Evolutionary conservation across 164 flowering plant genomes (phyloP).

Genomic region (Vitis labrusca): DNA sequence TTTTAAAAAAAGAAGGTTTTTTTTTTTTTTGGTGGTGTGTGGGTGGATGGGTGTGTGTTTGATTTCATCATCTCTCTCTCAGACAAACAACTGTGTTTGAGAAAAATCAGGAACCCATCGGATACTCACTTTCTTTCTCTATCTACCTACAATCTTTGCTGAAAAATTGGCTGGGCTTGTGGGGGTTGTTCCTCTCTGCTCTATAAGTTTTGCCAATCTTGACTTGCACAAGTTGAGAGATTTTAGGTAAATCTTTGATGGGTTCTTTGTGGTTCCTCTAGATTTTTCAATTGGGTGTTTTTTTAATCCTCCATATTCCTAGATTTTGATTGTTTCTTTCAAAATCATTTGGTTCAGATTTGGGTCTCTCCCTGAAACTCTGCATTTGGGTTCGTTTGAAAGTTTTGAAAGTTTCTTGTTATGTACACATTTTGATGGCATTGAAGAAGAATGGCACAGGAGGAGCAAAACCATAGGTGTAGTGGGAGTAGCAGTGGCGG

Average conservation of each 20-base stretch:
- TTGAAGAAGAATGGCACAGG: slow-evolving; percentile 35
- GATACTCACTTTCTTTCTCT: slow-evolving; percentile 11
- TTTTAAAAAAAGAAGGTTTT: slow-evolving; percentile 5
- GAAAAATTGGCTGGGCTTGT: slow-evolving; percentile 14
- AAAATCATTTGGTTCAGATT: background rate
- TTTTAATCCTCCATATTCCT: background rate
- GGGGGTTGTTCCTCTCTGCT: slow-evolving; percentile 13
- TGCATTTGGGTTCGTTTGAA: slow-evolving; percentile 7
- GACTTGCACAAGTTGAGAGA: slow-evolving; percentile 19
- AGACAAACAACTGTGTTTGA: slow-evolving; percentile 25
- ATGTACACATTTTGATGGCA: slow-evolving; percentile 20
- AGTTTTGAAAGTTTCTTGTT: background rate
- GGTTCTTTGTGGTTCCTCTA: slow-evolving; percentile 9
- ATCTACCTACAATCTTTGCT: slow-evolving; percentile 15
- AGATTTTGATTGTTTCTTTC: background rate
- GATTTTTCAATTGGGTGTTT: slow-evolving; percentile 1
- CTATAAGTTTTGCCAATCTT: slow-evolving; percentile 14
- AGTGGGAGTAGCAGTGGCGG: slow-evolving; percentile 21
- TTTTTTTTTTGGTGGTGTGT: too few species aligned
- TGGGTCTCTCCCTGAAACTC: slow-evolving; percentile 9
- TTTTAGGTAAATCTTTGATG: slow-evolving; percentile 15
- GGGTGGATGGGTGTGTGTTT: too few species aligned
- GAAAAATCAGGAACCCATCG: slow-evolving; percentile 19
- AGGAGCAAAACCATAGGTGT: slow-evolving; percentile 30
- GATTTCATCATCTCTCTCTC: slow-evolving; percentile 22